These are phyloP conservation scores for Apiospora kogelbergensis DNA, from an alignment of 2,329 filamentous ascomycete species.

Conservation along the genomic window DNA sequence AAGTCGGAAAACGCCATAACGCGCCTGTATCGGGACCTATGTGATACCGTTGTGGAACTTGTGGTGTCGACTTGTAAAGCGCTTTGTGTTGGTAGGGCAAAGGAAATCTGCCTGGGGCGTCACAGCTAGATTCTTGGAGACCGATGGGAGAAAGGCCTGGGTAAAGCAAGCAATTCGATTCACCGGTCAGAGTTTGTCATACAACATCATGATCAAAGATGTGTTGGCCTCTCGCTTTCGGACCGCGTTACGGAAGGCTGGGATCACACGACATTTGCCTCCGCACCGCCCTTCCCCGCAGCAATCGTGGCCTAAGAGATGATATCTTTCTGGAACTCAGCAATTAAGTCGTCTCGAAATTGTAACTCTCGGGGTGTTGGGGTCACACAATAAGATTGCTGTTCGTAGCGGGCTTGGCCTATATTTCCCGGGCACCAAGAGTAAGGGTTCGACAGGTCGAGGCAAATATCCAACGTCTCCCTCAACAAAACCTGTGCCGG, in stretches of 20 bases:
- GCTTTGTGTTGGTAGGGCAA: background rate
- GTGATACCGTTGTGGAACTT: background rate
- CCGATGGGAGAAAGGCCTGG: background rate
- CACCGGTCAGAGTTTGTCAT: background rate
- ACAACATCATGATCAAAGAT: background rate
- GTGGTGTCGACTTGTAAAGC: background rate
- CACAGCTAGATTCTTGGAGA: background rate
- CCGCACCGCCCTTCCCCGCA: background rate
- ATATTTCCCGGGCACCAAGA: no score
- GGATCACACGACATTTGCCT: background rate
- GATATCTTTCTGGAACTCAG: background rate
- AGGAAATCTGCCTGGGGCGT: background rate
- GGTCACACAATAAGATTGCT: background rate
- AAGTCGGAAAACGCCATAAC: no score
- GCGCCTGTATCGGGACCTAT: background rate
- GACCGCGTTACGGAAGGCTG: background rate
- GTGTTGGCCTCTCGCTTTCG: background rate
- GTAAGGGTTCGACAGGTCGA: background rate
- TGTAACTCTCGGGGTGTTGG: background rate
- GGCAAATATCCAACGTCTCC: background rate
- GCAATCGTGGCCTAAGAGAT: background rate
- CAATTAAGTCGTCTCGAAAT: background rate
- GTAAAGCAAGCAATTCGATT: background rate
- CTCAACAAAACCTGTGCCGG: background rate
- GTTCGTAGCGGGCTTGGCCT: no score